phyloP scores from a whole-genome alignment of 73 alveolate genomes.

The Paramecium pentaurelia region DNA sequence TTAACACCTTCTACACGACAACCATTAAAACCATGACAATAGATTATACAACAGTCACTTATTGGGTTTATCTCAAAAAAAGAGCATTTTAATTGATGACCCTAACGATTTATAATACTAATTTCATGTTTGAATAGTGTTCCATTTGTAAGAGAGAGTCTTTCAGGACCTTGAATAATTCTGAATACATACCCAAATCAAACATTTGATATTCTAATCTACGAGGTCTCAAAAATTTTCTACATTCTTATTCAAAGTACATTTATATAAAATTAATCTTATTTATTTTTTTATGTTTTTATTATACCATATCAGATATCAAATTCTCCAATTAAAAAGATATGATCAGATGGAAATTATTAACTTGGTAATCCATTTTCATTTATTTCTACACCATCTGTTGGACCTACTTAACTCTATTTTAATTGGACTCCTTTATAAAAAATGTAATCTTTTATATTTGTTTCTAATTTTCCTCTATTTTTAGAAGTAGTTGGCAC shows the following conservation, averaged over 20 bases:
- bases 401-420: background rate
- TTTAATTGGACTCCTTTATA: background rate
- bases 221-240: constrained; percentile 26
- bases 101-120: background rate
- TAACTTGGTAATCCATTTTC: constrained; percentile 8
- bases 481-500: constrained; percentile 23
- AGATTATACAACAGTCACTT: background rate
- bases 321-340: background rate
- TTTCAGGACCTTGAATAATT: background rate
- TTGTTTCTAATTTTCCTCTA: constrained; percentile 40
- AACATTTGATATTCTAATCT: background rate
- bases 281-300: background rate
- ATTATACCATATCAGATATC: background rate
- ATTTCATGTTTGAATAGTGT: background rate
- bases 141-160: background rate
- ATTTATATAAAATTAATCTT: background rate
- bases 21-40: constrained; percentile 46
- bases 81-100: background rate
- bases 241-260: background rate
- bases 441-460: constrained; percentile 9
- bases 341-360: constrained; percentile 23
- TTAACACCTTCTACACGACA: constrained; percentile 37
- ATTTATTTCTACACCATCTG: background rate
- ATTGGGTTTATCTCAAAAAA: background rate
- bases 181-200: constrained; percentile 1